Evolutionary conservation across 345 rosid species (phyloP).

Genomic region (Balakata baccata): DNA sequence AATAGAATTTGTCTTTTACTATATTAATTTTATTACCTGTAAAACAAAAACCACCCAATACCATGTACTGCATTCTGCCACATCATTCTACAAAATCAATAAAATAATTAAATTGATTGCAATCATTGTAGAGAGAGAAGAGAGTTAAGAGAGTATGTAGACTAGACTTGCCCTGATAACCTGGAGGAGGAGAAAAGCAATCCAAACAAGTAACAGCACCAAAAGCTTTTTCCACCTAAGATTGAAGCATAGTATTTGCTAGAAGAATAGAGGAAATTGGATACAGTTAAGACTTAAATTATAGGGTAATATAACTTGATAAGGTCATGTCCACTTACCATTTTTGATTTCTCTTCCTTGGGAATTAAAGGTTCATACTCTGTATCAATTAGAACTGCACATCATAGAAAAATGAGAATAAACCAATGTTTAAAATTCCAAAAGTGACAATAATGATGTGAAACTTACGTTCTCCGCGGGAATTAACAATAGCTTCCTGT

Average conservation of each 20-base stretch:
- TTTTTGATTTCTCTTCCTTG: constrained; percentile 57
- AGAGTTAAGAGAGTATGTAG: background rate
- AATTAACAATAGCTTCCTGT: constrained; percentile 43
- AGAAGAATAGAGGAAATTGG: constrained; percentile 8
- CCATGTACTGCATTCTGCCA: constrained; percentile 56
- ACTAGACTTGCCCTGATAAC: constrained; percentile 28
- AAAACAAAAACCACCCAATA: constrained; percentile 77
- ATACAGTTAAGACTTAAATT: background rate
- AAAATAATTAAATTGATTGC: constrained; percentile 6
- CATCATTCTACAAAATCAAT: constrained; percentile 50
- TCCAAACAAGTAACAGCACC: constrained; percentile 57
- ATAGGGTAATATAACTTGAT: background rate
- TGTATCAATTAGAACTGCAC: constrained; percentile 70
- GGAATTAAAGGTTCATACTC: constrained; percentile 70
- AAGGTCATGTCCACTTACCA: constrained; percentile 35
- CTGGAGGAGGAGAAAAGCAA: constrained; percentile 67
- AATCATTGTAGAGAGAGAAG: constrained; percentile 1
- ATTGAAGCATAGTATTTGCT: constrained; percentile 69
- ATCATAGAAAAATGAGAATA: background rate
- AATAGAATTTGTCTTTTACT: background rate
- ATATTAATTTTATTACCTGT: constrained; percentile 51
- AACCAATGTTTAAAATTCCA: background rate
- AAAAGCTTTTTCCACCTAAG: constrained; percentile 64
- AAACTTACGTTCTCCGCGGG: constrained; percentile 77
- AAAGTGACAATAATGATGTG: background rate